Evolutionary conservation across 2,329 filamentous ascomycete species (phyloP), one percentile per base, ranked within the genome.

Genomic region (Lojkania enalia): DNA sequence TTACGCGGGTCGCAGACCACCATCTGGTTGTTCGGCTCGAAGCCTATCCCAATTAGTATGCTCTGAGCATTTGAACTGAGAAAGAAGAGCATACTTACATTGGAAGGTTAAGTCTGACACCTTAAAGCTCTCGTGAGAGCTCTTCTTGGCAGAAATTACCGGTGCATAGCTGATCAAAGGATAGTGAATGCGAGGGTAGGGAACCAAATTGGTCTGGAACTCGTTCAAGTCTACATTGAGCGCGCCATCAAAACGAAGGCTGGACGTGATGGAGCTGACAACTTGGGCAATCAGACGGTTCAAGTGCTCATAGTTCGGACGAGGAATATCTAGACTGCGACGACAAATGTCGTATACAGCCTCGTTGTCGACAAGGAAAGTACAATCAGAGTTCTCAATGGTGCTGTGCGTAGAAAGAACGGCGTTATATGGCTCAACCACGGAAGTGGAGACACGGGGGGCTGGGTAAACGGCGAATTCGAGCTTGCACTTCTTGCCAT

Each of bases 41-140:
- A 87, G 74, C 84, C 83, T 86, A 44, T 4, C 23, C 23, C 23
- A 33, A 16, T 33, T 33, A 16, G 30, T 7, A 16, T 33, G 9
- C 30, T 11, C 16, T 16, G 7, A 27, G 25, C 9, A 27, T 9
- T 7, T 27, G 25, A 9, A n/a, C n/a, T n/a, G n/a, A n/a, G n/a
- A 27, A 27, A 19, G 19, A 20, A 11, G 11, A 16, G 23, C 0
- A 14, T 4, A 62, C 62, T 46, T 59, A 87, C 84, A 87, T 71
- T 87, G 84, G 74, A 86, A 83, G 65, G 84, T 87, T 53, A 87
- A 74, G 56, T 94, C 89, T 51, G 83, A 80, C 43, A 90, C 85
- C 78, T 89, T 90, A 83, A 91, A 91, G 77, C 86, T 89, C 77
- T 94, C 88, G 67, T 94, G 88, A 36, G 84, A 82, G 71, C 86